These are phyloP conservation scores for Ophiostoma angusticollis DNA, from an alignment of 2,329 filamentous ascomycete genomes.

Conservation along the genomic window DNA sequence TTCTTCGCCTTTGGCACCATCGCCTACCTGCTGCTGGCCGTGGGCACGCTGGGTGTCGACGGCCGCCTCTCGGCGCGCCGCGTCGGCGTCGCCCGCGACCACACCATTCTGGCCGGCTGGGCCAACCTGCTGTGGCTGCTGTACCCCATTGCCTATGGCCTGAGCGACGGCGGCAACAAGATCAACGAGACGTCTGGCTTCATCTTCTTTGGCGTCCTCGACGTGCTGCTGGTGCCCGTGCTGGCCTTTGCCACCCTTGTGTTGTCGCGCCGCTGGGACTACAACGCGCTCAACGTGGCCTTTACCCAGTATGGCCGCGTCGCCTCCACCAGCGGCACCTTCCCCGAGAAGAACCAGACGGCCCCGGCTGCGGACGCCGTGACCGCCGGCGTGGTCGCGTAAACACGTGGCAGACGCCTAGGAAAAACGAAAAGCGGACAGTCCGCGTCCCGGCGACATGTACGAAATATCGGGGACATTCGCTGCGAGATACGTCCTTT, in stretches of 20 bases:
- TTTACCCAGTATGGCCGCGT: slow-evolving; percentile 45
- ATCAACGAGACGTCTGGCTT: slow-evolving; percentile 32
- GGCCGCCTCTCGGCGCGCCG: slow-evolving; percentile 27
- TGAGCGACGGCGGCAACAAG: slow-evolving; percentile 38
- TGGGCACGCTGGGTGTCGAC: slow-evolving; percentile 30
- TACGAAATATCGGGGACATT: too few relatives aligned
- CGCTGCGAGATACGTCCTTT: too few relatives aligned
- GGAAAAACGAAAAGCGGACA: neutral
- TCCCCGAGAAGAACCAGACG: slow-evolving; percentile 31
- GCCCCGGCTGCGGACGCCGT: slow-evolving; percentile 16
- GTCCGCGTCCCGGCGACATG: too few relatives aligned
- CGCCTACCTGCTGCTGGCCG: slow-evolving; percentile 33
- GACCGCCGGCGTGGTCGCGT: slow-evolving; percentile 7
- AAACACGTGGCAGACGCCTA: neutral
- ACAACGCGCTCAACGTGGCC: slow-evolving; percentile 34
- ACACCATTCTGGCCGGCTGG: slow-evolving; percentile 33
- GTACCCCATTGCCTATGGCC: slow-evolving; percentile 41
- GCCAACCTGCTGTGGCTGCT: slow-evolving; percentile 39
- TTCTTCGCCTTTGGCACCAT: slow-evolving; percentile 41
- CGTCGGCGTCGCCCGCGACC: slow-evolving; percentile 31
- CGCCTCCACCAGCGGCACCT: slow-evolving; percentile 25
- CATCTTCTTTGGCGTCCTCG: slow-evolving; percentile 43
- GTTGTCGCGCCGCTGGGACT: slow-evolving; percentile 37
- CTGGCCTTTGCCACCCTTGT: slow-evolving; percentile 29
- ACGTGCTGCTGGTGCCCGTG: slow-evolving; percentile 34